Conservation (phyloP, 2,329 filamentous ascomycete species). For the Colletotrichum sansevieriae region DNA sequence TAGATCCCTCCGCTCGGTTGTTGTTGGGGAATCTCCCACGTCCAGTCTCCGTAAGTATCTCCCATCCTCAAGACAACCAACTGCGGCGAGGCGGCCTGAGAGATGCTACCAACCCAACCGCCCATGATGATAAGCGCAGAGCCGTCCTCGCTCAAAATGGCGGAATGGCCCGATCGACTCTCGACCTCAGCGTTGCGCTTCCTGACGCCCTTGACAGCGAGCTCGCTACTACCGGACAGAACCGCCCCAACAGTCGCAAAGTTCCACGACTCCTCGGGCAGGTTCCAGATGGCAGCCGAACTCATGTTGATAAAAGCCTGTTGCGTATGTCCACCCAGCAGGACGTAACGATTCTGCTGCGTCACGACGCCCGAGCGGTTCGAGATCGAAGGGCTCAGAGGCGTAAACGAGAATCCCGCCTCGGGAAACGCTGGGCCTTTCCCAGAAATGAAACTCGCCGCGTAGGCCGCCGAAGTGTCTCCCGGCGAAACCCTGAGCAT, state of each 20-base stretch:
- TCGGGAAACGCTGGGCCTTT: constrained; percentile 70
- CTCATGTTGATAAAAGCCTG: constrained; percentile 95
- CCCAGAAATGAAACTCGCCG: constrained; percentile 52
- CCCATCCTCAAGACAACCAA: constrained; percentile 82
- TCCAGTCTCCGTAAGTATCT: constrained; percentile 80
- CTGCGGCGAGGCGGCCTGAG: constrained; percentile 83
- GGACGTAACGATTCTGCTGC: constrained; percentile 82
- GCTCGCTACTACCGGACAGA: constrained; percentile 62
- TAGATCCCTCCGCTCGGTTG: constrained; percentile 67
- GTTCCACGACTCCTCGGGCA: constrained; percentile 89
- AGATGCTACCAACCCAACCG: constrained; percentile 90
- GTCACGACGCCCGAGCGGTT: constrained; percentile 75
- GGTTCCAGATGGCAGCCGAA: constrained; percentile 85
- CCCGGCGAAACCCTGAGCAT: constrained; percentile 77
- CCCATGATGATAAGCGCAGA: constrained; percentile 83
- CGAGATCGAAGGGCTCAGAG: constrained; percentile 76
- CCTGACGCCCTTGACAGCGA: constrained; percentile 61
- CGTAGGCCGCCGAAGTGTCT: constrained; percentile 48
- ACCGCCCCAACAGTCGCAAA: constrained; percentile 74
- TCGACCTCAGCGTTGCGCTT: constrained; percentile 64
- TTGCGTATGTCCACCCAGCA: constrained; percentile 88
- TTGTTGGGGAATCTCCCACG: constrained; percentile 73
- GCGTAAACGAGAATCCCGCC: constrained; percentile 88
- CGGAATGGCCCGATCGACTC: constrained; percentile 89
- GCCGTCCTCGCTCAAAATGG: constrained; percentile 84